phyloP scores from a whole-genome alignment of 2,329 filamentous ascomycete genomes.

The Chalaropsis thielavioides region DNA sequence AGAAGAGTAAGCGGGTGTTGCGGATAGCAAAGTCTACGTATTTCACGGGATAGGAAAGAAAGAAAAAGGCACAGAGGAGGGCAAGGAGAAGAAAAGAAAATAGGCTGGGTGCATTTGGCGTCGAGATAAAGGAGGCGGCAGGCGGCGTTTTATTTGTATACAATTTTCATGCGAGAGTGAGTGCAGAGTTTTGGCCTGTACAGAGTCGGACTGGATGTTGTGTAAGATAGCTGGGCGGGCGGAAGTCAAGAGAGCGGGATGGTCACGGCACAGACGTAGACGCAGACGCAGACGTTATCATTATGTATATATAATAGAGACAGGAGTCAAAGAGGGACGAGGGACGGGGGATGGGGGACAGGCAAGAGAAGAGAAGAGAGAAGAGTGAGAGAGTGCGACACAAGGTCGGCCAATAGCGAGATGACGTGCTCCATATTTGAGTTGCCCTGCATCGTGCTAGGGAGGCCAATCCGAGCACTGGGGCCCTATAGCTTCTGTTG shows the following conservation, averaged over 20 bases:
- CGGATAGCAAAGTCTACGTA: constrained; percentile 12
- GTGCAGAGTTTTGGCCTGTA: not conserved
- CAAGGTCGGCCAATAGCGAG: not conserved
- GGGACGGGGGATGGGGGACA: too few species aligned
- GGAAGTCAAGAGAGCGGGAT: not conserved
- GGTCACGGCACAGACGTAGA: not conserved
- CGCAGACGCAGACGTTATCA: not conserved
- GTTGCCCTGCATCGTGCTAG: not conserved
- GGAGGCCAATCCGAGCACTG: not conserved
- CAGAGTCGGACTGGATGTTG: not conserved
- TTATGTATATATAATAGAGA: not conserved
- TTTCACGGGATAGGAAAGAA: constrained; percentile 4
- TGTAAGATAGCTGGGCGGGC: not conserved
- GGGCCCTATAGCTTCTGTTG: not conserved
- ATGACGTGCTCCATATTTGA: not conserved
- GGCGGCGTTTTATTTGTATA: not conserved
- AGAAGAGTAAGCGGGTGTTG: constrained; percentile 31
- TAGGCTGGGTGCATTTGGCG: not conserved
- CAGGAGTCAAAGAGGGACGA: not conserved
- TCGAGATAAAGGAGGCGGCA: not conserved
- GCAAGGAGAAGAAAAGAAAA: not conserved
- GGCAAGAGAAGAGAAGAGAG: not conserved
- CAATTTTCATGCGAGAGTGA: not conserved
- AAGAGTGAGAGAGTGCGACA: too few species aligned
- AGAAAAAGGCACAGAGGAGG: too few species aligned